Conservation (phyloP, 306 rosid genomes). For the cucumber (Cucumis sativus) region Cucumber_9930_V3 NC_026658.2:9242001-9242500, state of each 20-base stretch:
- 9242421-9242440: constrained; percentile 69
- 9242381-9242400: constrained; percentile 49
- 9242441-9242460: not conserved
- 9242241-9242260: constrained; percentile 34
- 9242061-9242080: constrained; percentile 1
- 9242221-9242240: not conserved
- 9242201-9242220: not conserved
- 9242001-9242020: not conserved
- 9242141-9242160: constrained; percentile 64
- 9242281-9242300: constrained; percentile 75
- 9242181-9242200: not conserved
- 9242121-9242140: constrained; percentile 74
- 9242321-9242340: constrained; percentile 85
- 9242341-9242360: constrained; percentile 73
- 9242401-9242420: constrained; percentile 89
- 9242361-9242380: constrained; percentile 83
- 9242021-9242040: not conserved
- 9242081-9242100: constrained; percentile 70
- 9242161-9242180: constrained; percentile 5
- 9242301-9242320: constrained; percentile 86
- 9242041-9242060: not conserved
- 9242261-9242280: constrained; percentile 86
- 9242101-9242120: constrained; percentile 70
- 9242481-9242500: not conserved
- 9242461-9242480: not conserved